A percentile compares a stretch with the other conserved stretches of the same genome.
These are phyloP conservation scores for Fremontodendron californicum DNA, from an alignment of 345 rosid species.

Conservation along the genomic window DNA sequence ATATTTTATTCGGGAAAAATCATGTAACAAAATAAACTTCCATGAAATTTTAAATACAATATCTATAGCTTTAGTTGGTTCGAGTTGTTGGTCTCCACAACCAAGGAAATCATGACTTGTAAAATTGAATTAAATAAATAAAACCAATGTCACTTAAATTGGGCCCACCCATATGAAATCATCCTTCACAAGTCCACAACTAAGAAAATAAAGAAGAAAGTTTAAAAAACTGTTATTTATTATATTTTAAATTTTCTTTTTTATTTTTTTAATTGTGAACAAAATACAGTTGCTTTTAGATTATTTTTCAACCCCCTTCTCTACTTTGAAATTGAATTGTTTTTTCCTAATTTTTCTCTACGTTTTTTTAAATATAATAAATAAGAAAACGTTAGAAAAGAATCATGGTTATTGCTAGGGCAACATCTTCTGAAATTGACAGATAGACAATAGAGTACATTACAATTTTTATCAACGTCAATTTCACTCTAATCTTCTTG, in stretches of 20 bases:
- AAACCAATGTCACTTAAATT: constrained; percentile 8
- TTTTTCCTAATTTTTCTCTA: not conserved
- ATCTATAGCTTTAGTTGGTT: constrained; percentile 10
- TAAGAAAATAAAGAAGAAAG: not conserved
- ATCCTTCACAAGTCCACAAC: not conserved
- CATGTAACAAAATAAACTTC: not conserved
- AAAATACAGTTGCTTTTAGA: no score
- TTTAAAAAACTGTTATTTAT: no score
- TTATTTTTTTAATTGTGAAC: no score
- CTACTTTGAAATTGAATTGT: not conserved
- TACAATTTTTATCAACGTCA: no score
- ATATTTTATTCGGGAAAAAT: constrained; percentile 15
- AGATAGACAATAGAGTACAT: no score
- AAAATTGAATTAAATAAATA: not conserved
- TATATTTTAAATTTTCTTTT: no score
- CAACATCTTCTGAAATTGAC: no score
- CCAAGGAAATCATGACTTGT: constrained; percentile 12
- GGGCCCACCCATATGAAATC: constrained; percentile 32
- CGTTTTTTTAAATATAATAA: no score
- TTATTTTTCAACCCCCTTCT: no score
- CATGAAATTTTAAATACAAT: not conserved
- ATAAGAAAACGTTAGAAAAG: no score
- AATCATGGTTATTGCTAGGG: not conserved
- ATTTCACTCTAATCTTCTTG: no score
- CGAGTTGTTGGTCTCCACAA: constrained; percentile 33